These are phyloP conservation scores for Populus tremula DNA, from an alignment of 345 rosid genomes.

Conservation along the genomic window DNA sequence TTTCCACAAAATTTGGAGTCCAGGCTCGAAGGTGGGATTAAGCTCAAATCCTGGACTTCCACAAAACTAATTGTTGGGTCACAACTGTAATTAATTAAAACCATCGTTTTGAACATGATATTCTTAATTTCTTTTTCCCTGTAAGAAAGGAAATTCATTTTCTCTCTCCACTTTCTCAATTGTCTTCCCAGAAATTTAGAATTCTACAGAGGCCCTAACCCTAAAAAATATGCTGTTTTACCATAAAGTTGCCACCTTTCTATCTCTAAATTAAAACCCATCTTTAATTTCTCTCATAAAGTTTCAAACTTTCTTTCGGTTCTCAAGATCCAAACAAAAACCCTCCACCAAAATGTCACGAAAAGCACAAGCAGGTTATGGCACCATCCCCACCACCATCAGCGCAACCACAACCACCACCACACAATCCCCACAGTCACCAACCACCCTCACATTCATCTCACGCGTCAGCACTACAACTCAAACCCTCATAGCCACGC, in stretches of 20 bases:
- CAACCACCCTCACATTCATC: constrained; percentile 35
- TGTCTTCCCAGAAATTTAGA: too few relatives aligned
- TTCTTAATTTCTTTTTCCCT: neutral
- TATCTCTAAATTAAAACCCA: neutral
- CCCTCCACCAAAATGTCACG: constrained; percentile 12
- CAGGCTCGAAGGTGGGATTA: too few relatives aligned
- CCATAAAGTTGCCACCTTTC: neutral
- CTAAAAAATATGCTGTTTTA: neutral
- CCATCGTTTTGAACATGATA: too few relatives aligned
- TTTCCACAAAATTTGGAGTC: too few relatives aligned
- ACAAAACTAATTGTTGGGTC: neutral
- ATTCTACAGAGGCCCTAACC: too few relatives aligned
- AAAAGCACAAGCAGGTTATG: constrained; percentile 38
- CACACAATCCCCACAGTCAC: constrained; percentile 14
- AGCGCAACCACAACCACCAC: constrained; percentile 3
- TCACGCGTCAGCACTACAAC: constrained; percentile 51
- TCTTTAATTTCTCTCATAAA: neutral
- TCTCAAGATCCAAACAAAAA: neutral
- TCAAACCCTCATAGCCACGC: constrained; percentile 45
- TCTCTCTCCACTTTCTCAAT: too few relatives aligned
- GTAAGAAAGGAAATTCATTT: neutral
- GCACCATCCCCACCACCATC: constrained; percentile 25
- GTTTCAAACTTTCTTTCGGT: neutral
- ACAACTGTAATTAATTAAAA: neutral
- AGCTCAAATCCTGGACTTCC: too few relatives aligned